A percentile compares a stretch with the other conserved stretches of the same genome.
These are phyloP conservation scores for Pichia cephalocereana DNA, from an alignment of 805 yeast species.

Conservation along the genomic window DNA sequence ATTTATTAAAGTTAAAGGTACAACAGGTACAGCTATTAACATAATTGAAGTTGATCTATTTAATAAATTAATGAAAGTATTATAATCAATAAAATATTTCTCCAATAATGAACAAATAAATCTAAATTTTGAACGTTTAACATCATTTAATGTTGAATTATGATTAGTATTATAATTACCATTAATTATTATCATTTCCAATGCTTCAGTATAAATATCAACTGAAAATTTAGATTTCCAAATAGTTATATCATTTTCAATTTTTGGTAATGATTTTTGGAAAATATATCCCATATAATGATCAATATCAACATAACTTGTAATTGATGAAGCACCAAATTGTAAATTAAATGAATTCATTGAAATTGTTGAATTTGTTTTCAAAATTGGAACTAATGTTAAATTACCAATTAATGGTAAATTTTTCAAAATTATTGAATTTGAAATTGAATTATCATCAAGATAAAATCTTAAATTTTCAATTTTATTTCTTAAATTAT, in stretches of 20 bases:
- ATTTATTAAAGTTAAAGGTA: slow-evolving; percentile 11
- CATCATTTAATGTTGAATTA: neutral
- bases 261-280: slow-evolving; percentile 3
- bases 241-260: slow-evolving; percentile 2
- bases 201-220: slow-evolving; percentile 5
- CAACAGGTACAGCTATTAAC: slow-evolving; percentile 7
- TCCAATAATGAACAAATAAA: slow-evolving; percentile 11
- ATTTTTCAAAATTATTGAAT: slow-evolving; percentile 1
- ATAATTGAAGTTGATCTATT: slow-evolving; percentile 3
- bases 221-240: slow-evolving; percentile 7
- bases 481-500: slow-evolving; percentile 4
- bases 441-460: slow-evolving; percentile 4
- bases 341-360: slow-evolving; percentile 2
- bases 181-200: slow-evolving; percentile 6
- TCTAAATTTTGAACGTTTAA: slow-evolving; percentile 2
- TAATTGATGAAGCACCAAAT: slow-evolving; percentile 8
- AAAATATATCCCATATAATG: slow-evolving; percentile 1
- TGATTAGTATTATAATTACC: neutral
- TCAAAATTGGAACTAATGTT: neutral
- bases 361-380: neutral
- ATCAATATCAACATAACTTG: slow-evolving; percentile 4
- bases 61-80: slow-evolving; percentile 1
- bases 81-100: slow-evolving; percentile 13
- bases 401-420: neutral
- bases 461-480: slow-evolving; percentile 4